phyloP scores from a whole-genome alignment of 2,329 filamentous ascomycete species.

The Aspergillus oerlinghausenensis region DNA sequence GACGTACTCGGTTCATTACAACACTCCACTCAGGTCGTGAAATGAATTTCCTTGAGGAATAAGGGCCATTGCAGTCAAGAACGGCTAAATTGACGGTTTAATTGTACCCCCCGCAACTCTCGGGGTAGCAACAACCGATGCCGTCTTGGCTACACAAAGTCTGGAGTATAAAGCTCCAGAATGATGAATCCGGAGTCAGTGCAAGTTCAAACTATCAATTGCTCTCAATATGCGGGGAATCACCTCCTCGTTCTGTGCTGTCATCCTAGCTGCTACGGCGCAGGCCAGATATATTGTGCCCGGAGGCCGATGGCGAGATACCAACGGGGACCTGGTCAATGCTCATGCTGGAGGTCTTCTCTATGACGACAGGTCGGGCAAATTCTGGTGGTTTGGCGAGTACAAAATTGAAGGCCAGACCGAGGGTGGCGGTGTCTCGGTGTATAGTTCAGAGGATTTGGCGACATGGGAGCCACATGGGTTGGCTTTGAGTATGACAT shows the following conservation, averaged over 20 bases:
- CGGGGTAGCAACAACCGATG: constrained; percentile 12
- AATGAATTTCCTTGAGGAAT: too few relatives aligned
- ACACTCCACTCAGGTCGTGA: background rate
- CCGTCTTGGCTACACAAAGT: constrained; percentile 1
- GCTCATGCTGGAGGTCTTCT: constrained; percentile 58
- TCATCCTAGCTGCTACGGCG: constrained; percentile 3
- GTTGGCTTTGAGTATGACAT: constrained; percentile 48
- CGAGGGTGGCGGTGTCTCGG: constrained; percentile 58
- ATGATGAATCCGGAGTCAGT: background rate
- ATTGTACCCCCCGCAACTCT: constrained; percentile 12
- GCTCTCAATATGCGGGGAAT: constrained; percentile 3
- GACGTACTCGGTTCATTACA: background rate
- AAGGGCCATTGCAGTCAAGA: background rate
- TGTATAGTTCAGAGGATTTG: constrained; percentile 58
- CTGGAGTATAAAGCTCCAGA: background rate
- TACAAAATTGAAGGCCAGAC: constrained; percentile 55
- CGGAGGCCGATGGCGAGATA: constrained; percentile 58
- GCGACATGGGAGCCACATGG: constrained; percentile 57
- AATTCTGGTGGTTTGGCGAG: constrained; percentile 60
- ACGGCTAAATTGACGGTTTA: constrained; percentile 11
- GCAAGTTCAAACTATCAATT: background rate
- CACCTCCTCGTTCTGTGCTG: background rate
- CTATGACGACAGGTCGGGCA: constrained; percentile 48
- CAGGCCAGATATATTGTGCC: constrained; percentile 57
- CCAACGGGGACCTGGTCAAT: constrained; percentile 56